Evolutionary conservation across 768 basidiomycete species (phyloP).

Genomic region (Tephrocybe sp.): DNA sequence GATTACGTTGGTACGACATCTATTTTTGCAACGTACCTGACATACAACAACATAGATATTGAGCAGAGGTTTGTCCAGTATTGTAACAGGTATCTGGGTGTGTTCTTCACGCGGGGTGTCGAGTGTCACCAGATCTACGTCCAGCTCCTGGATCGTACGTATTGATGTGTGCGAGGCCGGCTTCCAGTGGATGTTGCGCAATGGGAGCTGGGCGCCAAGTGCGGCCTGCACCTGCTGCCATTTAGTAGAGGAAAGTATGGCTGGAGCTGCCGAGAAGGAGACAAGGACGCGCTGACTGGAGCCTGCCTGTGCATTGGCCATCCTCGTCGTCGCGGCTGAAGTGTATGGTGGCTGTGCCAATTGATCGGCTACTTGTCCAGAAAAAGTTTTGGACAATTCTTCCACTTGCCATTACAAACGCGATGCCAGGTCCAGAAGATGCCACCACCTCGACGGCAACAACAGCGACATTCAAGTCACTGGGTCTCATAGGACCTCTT

Average conservation of each 20-base stretch:
- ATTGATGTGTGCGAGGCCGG: conserved; percentile 66
- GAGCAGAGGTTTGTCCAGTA: conserved; percentile 85
- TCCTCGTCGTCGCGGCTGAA: conserved; percentile 14
- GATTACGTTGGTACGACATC: neutral
- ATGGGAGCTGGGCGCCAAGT: conserved; percentile 71
- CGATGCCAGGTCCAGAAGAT: conserved; percentile 68
- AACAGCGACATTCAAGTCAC: conserved; percentile 65
- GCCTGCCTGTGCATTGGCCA: conserved; percentile 16
- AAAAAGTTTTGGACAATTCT: conserved; percentile 17
- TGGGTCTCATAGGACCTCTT: conserved; percentile 89
- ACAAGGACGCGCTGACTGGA: conserved; percentile 55
- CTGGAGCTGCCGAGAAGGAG: conserved; percentile 64
- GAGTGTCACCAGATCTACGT: conserved; percentile 69
- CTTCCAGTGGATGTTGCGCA: conserved; percentile 95
- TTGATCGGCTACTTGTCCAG: conserved; percentile 22
- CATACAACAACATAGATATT: conserved; percentile 87
- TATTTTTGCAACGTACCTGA: conserved; percentile 56
- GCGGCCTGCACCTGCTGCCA: conserved; percentile 72
- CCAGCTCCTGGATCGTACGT: conserved; percentile 88
- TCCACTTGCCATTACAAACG: conserved; percentile 1
- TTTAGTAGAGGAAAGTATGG: conserved; percentile 67
- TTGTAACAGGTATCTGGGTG: conserved; percentile 70
- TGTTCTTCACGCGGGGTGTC: conserved; percentile 72
- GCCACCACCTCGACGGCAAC: conserved; percentile 40
- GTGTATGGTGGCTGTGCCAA: conserved; percentile 22